Conservation (phyloP, 1,284 basidiomycete genomes). For the Testicularia cyperi region DNA sequence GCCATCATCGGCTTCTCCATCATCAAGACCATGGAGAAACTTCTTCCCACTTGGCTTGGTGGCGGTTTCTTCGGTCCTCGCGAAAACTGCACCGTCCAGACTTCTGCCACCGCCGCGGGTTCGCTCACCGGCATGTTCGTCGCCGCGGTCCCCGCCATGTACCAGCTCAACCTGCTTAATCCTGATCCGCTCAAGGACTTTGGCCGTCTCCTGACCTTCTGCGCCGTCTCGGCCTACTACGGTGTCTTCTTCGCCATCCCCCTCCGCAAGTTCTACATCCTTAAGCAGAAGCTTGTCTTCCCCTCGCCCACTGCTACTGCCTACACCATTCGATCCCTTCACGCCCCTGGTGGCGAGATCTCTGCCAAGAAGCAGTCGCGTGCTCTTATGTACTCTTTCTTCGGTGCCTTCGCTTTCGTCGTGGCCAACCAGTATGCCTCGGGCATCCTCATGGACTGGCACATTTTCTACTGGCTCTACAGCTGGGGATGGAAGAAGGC, state of each 20-base stretch:
- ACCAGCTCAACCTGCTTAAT: slow-evolving; percentile 62
- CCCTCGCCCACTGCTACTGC: slow-evolving; percentile 72
- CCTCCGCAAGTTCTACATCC: slow-evolving; percentile 69
- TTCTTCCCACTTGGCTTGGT: slow-evolving; percentile 64
- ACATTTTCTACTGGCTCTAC: slow-evolving; percentile 67
- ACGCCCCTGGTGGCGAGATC: slow-evolving; percentile 59
- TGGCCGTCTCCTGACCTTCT: slow-evolving; percentile 64
- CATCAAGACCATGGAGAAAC: slow-evolving; percentile 67
- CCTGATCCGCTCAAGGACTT: slow-evolving; percentile 40
- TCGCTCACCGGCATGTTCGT: slow-evolving; percentile 67
- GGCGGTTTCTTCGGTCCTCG: slow-evolving; percentile 71
- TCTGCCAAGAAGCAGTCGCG: slow-evolving; percentile 68
- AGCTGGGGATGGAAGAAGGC: slow-evolving; percentile 68
- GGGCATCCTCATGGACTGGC: slow-evolving; percentile 70
- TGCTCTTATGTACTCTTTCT: slow-evolving; percentile 65
- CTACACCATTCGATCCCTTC: slow-evolving; percentile 69
- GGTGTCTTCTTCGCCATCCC: slow-evolving; percentile 72
- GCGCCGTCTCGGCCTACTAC: slow-evolving; percentile 68
- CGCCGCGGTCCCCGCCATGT: slow-evolving; percentile 71
- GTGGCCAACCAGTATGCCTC: slow-evolving; percentile 68
- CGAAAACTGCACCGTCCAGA: slow-evolving; percentile 66
- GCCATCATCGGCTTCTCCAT: slow-evolving; percentile 71
- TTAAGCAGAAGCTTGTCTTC: slow-evolving; percentile 71
- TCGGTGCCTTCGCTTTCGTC: slow-evolving; percentile 65
- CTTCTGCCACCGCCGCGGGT: slow-evolving; percentile 48